Evolutionary conservation across 2,329 filamentous ascomycete genomes (phyloP).

Genomic region (Neodidymelliopsis sp.): DNA sequence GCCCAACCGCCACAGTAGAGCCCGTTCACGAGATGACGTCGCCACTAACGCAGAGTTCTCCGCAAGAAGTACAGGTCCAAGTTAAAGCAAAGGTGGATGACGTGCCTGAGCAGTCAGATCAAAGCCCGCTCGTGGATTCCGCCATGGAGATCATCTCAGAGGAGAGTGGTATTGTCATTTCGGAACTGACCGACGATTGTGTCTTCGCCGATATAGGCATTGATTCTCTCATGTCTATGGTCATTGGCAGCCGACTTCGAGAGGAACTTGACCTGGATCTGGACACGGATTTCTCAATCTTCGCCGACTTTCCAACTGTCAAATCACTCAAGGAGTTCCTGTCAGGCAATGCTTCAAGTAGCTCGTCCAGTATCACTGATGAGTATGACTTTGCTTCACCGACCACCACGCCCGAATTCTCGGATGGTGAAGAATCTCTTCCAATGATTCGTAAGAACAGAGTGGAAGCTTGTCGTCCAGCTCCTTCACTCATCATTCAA

Average conservation of each 20-base stretch:
- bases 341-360: conserved; percentile 5
- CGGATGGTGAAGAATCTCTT: not conserved
- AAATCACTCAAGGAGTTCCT: conserved; percentile 9
- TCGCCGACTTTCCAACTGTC: not conserved
- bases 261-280: conserved; percentile 34
- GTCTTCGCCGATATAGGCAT: conserved; percentile 36
- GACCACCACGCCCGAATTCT: not conserved
- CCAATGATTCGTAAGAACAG: not conserved
- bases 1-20: too few relatives aligned
- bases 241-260: conserved; percentile 26
- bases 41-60: too few relatives aligned
- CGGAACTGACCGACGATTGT: conserved; percentile 34
- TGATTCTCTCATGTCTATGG: conserved; percentile 36
- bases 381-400: not conserved
- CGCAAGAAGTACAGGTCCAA: too few relatives aligned
- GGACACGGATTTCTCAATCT: not conserved
- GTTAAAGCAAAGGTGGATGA: too few relatives aligned
- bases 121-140: too few relatives aligned
- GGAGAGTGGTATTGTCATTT: conserved; percentile 34
- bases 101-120: too few relatives aligned
- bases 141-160: conserved; percentile 40
- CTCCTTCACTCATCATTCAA: conserved; percentile 53
- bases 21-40: too few relatives aligned
- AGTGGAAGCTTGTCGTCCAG: not conserved
- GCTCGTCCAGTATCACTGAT: not conserved